Conservation (phyloP, 2,329 filamentous ascomycete species). For the Tetracladium maxilliforme region DNA sequence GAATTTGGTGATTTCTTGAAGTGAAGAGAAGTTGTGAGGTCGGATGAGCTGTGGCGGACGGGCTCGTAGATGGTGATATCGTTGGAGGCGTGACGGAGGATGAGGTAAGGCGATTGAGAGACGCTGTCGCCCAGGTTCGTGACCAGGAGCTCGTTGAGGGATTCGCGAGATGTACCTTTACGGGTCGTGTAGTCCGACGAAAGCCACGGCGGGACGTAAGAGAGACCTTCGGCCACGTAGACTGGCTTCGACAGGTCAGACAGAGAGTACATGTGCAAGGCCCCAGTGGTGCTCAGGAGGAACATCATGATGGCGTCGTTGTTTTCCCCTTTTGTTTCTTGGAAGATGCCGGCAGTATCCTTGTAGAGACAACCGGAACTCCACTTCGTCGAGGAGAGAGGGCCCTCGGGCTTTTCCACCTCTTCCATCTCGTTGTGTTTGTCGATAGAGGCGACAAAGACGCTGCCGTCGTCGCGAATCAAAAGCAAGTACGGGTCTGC, state of each 20-base stretch:
- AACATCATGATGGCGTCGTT: constrained; percentile 56
- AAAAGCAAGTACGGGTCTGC: constrained; percentile 76
- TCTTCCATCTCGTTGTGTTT: constrained; percentile 76
- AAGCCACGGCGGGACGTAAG: constrained; percentile 63
- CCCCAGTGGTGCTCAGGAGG: constrained; percentile 60
- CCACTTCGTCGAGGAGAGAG: constrained; percentile 54
- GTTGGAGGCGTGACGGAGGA: constrained; percentile 65
- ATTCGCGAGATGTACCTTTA: constrained; percentile 58
- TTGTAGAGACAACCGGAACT: constrained; percentile 69
- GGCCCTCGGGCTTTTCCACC: constrained; percentile 45
- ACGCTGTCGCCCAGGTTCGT: constrained; percentile 71
- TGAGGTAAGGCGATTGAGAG: constrained; percentile 59
- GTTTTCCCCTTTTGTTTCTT: constrained; percentile 22
- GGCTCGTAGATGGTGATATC: constrained; percentile 84
- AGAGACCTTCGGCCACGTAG: constrained; percentile 62
- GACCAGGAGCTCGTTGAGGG: constrained; percentile 64
- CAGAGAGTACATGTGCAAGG: constrained; percentile 58
- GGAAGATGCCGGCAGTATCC: constrained; percentile 45
- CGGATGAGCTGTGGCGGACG: constrained; percentile 44
- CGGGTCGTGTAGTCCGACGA: constrained; percentile 56
- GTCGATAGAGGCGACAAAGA: constrained; percentile 67
- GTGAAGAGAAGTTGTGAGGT: constrained; percentile 33
- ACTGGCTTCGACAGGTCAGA: constrained; percentile 57
- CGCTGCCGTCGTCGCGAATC: constrained; percentile 68
- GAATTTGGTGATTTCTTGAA: constrained; percentile 68